Percentiles rank a stretch among this genome's conserved stretches.
phyloP scores from a whole-genome alignment of 2,329 filamentous ascomycete species.

The Botrytis pseudocinerea region DNA sequence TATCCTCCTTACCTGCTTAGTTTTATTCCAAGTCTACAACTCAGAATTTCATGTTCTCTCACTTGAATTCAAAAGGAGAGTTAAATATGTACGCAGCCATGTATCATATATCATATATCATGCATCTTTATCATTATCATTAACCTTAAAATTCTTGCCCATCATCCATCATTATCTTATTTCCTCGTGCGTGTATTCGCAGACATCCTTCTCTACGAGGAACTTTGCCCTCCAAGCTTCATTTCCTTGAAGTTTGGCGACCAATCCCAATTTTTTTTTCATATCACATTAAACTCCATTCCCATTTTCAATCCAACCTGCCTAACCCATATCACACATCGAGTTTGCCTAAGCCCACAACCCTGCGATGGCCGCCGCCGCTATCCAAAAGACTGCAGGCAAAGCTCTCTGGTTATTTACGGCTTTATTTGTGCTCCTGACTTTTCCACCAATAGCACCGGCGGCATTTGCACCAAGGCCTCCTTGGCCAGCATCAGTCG shows the following conservation, averaged over 20 bases:
- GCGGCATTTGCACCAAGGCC: constrained; percentile 27
- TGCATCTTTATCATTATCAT: constrained; percentile 6
- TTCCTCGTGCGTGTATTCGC: neutral
- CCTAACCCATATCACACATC: neutral
- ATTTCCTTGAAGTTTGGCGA: neutral
- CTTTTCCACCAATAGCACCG: constrained; percentile 31
- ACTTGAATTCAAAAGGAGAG: neutral
- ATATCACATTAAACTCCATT: neutral
- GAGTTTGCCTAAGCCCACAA: constrained; percentile 5
- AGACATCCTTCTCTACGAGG: neutral
- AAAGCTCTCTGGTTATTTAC: constrained; percentile 25
- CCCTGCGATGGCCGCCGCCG: constrained; percentile 1
- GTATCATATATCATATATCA: neutral
- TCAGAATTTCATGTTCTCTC: neutral
- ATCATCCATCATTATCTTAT: constrained; percentile 2
- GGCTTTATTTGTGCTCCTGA: constrained; percentile 30
- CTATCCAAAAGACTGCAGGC: constrained; percentile 10
- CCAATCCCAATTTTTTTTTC: neutral
- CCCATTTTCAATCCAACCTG: neutral
- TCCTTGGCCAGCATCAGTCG: constrained; percentile 15
- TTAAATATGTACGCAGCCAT: neutral
- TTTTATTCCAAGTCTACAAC: neutral
- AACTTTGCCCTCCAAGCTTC: neutral
- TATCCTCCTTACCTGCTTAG: neutral
- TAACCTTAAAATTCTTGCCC: neutral